phyloP scores from a whole-genome alignment of 345 rosid genomes.

The Citrus maxima region DNA sequence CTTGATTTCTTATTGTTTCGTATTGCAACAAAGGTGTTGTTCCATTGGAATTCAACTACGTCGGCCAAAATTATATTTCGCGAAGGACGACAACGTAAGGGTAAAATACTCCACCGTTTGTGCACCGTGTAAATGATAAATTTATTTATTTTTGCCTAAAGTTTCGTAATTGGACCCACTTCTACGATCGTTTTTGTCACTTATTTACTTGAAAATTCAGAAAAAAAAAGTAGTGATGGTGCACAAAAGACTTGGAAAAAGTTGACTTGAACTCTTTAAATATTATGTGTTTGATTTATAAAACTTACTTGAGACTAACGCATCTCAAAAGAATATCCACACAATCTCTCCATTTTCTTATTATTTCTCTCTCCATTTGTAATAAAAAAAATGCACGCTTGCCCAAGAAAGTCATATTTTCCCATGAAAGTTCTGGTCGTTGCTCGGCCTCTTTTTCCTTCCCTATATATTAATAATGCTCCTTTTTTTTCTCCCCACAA shows the following conservation, averaged over 20 bases:
- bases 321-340: neutral
- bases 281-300: neutral
- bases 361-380: neutral
- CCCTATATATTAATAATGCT: conserved; percentile 30
- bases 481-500: conserved; percentile 11
- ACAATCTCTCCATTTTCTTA: neutral
- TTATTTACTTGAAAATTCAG: too few relatives aligned
- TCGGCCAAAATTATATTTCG: neutral
- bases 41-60: neutral
- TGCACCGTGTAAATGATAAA: too few relatives aligned
- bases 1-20: neutral
- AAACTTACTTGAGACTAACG: neutral
- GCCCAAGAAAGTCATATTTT: conserved; percentile 29
- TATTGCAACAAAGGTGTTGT: neutral
- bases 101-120: too few relatives aligned
- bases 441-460: conserved; percentile 27
- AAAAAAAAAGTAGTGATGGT: neutral
- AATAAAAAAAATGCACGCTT: neutral
- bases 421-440: conserved; percentile 46
- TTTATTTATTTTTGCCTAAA: too few relatives aligned
- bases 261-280: neutral
- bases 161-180: too few relatives aligned
- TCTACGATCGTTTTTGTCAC: too few relatives aligned
- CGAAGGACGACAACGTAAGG: too few relatives aligned
- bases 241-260: neutral